phyloP scores from a whole-genome alignment of 1,139 yeast species.

The Magnusiomyces tetraspermus region DNA sequence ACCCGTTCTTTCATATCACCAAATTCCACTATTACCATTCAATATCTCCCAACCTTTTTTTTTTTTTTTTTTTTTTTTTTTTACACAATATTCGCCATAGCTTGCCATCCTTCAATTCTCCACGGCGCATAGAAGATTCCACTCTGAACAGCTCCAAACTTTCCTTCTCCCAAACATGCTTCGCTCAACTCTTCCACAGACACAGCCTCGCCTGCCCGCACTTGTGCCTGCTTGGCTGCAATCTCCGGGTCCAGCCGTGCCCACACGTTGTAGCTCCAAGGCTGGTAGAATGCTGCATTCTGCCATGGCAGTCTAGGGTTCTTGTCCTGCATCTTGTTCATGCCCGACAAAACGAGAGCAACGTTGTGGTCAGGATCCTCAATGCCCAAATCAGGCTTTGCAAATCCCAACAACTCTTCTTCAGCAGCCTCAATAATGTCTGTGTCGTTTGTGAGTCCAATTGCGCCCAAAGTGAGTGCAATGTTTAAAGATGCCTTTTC shows the following conservation, averaged over 20 bases:
- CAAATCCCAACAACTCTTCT: constrained; percentile 51
- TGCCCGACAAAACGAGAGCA: constrained; percentile 47
- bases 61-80: too few species aligned
- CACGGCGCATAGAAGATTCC: constrained; percentile 45
- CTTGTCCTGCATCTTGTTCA: constrained; percentile 18
- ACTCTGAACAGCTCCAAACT: constrained; percentile 49
- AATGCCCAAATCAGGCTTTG: constrained; percentile 45
- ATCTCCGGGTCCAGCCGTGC: constrained; percentile 43
- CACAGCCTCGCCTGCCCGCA: constrained; percentile 32
- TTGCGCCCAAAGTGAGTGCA: constrained; percentile 69
- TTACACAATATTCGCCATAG: constrained; percentile 9
- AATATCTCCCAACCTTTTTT: too few species aligned
- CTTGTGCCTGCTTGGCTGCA: constrained; percentile 44
- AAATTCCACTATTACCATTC: too few species aligned
- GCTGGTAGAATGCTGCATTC: constrained; percentile 62
- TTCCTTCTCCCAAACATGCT: constrained; percentile 39
- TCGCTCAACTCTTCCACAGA: constrained; percentile 45
- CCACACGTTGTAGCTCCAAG: constrained; percentile 65
- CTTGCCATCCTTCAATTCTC: constrained; percentile 23
- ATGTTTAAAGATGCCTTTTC: constrained; percentile 50
- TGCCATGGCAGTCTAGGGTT: constrained; percentile 43
- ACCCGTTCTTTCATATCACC: too few species aligned
- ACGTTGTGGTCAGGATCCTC: constrained; percentile 34
- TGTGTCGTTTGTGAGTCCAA: constrained; percentile 56
- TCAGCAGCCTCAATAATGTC: constrained; percentile 54